phyloP scores from a whole-genome alignment of 2,329 filamentous ascomycete genomes.

The Tolypocladium album region DNA sequence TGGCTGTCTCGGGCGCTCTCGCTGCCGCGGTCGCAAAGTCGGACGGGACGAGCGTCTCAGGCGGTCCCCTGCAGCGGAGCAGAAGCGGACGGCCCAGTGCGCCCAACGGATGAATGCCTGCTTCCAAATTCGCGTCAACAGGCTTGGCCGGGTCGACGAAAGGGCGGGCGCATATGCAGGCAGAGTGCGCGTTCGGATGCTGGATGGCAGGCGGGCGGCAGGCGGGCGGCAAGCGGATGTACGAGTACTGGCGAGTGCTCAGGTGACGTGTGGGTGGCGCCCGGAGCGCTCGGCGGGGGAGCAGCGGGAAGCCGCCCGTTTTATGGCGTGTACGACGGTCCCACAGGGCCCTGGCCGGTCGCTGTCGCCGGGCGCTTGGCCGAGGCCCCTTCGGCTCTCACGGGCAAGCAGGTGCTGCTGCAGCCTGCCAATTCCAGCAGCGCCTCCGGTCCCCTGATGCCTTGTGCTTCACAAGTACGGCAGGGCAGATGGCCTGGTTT shows the following conservation, averaged over 20 bases:
- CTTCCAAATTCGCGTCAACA: background rate
- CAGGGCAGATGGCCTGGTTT: too few relatives aligned
- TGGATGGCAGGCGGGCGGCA: too few relatives aligned
- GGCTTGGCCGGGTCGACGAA: background rate
- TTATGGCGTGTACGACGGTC: conserved; percentile 1
- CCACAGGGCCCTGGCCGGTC: background rate
- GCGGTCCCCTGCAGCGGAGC: background rate
- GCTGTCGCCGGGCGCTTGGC: background rate
- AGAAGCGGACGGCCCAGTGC: background rate
- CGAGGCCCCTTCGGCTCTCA: conserved; percentile 7
- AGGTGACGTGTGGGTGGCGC: background rate
- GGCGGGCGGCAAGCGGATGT: background rate
- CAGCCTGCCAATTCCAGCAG: background rate
- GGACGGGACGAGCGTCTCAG: too few relatives aligned
- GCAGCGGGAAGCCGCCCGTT: conserved; percentile 1
- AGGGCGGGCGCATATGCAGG: background rate
- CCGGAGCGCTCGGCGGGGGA: background rate
- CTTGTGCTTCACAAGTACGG: background rate
- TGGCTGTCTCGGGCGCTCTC: background rate
- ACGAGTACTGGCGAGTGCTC: background rate
- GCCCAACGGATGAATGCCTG: background rate
- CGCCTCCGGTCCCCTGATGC: background rate
- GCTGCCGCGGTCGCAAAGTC: background rate
- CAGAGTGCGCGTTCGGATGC: background rate
- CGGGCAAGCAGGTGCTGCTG: background rate